Percentiles rank a stretch among this genome's conserved stretches.
Evolutionary conservation across 1,284 basidiomycete species (phyloP).

Genomic region (Mycosarcoma maydis): DNA sequence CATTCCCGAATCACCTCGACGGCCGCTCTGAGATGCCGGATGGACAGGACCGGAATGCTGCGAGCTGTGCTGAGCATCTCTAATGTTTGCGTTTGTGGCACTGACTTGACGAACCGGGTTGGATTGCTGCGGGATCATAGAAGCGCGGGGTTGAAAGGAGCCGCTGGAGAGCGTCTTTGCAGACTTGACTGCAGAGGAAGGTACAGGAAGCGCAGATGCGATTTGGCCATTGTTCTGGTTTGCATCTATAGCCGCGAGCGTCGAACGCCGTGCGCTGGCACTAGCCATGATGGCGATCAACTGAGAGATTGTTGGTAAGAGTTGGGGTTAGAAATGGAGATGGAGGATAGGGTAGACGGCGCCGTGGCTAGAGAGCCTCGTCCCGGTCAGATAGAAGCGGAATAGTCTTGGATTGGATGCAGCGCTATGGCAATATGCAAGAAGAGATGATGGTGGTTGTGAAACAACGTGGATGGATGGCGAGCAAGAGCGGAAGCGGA

Average conservation of each 20-base stretch:
- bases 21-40: slow-evolving; percentile 28
- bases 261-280: slow-evolving; percentile 51
- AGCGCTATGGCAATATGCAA: neutral
- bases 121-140: slow-evolving; percentile 51
- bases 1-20: slow-evolving; percentile 34
- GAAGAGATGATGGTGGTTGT: slow-evolving; percentile 6
- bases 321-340: too few species aligned
- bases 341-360: neutral
- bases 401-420: neutral
- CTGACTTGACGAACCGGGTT: slow-evolving; percentile 19
- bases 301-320: too few species aligned
- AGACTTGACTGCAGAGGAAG: slow-evolving; percentile 45
- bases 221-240: slow-evolving; percentile 53
- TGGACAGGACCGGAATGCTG: slow-evolving; percentile 28
- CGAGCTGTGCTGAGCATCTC: slow-evolving; percentile 16
- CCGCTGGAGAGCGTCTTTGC: slow-evolving; percentile 36
- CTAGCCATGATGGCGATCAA: slow-evolving; percentile 35
- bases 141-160: slow-evolving; percentile 35
- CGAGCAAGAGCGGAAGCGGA: neutral
- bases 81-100: slow-evolving; percentile 5
- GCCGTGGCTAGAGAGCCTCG: neutral
- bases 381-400: neutral
- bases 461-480: neutral
- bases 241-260: slow-evolving; percentile 55
- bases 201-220: slow-evolving; percentile 39